These are phyloP conservation scores for Phyllostachys edulis DNA, from an alignment of 176 grass and related monocot genomes.

Conservation along the genomic window DNA sequence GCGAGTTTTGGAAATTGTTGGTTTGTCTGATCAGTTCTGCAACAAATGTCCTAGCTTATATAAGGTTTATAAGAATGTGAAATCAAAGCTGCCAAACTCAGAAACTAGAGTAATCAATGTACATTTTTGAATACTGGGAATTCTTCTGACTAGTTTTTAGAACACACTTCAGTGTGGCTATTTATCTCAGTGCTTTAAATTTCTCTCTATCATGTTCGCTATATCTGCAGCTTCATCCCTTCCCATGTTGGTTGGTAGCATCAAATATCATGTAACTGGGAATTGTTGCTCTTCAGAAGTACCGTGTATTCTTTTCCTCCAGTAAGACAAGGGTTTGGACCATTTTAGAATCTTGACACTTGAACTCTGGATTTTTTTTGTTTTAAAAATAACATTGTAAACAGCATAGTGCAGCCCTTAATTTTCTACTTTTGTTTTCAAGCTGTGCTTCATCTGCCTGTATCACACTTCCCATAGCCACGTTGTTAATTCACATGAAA, in stretches of 20 bases:
- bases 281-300: conserved; percentile 11
- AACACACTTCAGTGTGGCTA: conserved; percentile 13
- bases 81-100: background rate
- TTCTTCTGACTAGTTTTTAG: background rate
- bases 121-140: background rate
- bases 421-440: background rate
- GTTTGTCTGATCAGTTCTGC: conserved; percentile 16
- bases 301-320: background rate
- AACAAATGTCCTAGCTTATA: background rate
- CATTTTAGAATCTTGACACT: conserved; percentile 20
- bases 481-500: conserved; percentile 18
- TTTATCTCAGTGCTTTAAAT: conserved; percentile 11
- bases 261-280: conserved; percentile 9
- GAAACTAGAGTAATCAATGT: background rate
- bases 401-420: background rate
- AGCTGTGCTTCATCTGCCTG: background rate
- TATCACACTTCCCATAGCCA: background rate
- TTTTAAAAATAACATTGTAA: background rate
- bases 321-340: background rate
- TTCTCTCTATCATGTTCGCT: conserved; percentile 1
- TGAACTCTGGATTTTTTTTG: background rate
- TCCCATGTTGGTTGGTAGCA: background rate
- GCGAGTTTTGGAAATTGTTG: conserved; percentile 9
- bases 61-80: background rate
- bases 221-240: background rate